Base-by-base conservation (phyloP, 2,329 filamentous ascomycete species). In the Stachybotrys elegans region DNA sequence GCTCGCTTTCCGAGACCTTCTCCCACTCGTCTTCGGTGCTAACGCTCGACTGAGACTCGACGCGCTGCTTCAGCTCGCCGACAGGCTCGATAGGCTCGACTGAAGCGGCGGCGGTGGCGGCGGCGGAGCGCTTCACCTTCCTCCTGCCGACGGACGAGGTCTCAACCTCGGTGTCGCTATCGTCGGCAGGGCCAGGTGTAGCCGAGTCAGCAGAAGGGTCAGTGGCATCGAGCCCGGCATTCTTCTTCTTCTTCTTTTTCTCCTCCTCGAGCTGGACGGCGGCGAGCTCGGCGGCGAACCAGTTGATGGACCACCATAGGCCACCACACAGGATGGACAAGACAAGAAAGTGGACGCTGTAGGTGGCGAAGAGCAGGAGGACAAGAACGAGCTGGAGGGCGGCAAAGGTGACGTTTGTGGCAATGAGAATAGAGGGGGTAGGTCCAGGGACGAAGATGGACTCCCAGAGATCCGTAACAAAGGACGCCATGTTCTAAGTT, bases 21-120 rank as follows among this genome's bases (percentile, higher is more conserved):
- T 96, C 92, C 92, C 92, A 97, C 68, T 97, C 92, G 59, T 92
- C 92, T 69, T 97, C 92, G 5, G 91, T 96, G 66, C 89, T 92
- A 17, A 66, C 74, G 42, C 76, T 73, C 37, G 77, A 81, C 62
- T 74, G 78, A 20, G 68, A 71, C 13, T 47, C 49, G 38, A 70
- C 55, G 37, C 73, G 70, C 41, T 70, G 71, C 65, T 76, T 80
- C 51, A 81, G 59, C 50, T 75, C 66, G 43, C 71, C 73, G 14
- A 54, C 53, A 43, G 56, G 51, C 54, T 71, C 68, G 19, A 63
- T 54, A 13, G 66, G 56, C 57, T 76, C 69, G n/a, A 71, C 63
- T 48, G 71, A 73, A 20, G 51, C 55, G 39, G 48, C 51, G 22
- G 48, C 44, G 27, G 46, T 44, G 22, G 44, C 51, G 16, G 47